phyloP scores from a whole-genome alignment of 2,329 filamentous ascomycete species.

The Pseudogymnoascus pannorum region DNA sequence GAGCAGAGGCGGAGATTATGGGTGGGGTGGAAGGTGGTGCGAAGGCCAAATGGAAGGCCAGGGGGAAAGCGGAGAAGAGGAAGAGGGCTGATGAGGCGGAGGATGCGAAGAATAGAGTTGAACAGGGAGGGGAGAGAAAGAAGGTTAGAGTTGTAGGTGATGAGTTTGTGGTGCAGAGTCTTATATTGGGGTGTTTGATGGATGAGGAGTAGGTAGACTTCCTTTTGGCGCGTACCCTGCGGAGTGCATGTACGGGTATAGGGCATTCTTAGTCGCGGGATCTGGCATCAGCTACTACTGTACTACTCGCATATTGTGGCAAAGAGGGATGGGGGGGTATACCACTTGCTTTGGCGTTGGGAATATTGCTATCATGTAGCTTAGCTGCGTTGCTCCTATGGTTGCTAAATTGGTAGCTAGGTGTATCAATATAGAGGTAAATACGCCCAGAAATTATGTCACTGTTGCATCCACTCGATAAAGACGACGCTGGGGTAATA shows the following conservation, averaged over 20 bases:
- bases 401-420: neutral
- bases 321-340: neutral
- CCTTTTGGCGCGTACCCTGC: neutral
- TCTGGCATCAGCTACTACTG: constrained; percentile 4
- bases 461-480: neutral
- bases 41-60: constrained; percentile 23
- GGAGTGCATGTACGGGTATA: neutral
- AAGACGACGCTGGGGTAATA: neutral
- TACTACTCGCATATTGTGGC: constrained; percentile 1
- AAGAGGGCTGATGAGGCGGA: constrained; percentile 31
- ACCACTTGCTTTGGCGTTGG: constrained; percentile 2
- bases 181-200: constrained; percentile 61
- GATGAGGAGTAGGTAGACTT: neutral
- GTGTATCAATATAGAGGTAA: neutral
- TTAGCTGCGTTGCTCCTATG: neutral
- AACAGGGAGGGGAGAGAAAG: constrained; percentile 35
- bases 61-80: constrained; percentile 36
- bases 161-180: constrained; percentile 84
- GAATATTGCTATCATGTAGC: neutral
- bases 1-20: constrained; percentile 34
- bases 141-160: constrained; percentile 65
- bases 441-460: neutral
- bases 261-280: neutral
- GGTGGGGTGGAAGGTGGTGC: constrained; percentile 18
- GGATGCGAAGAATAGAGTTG: constrained; percentile 19